Conservation (phyloP, 1,284 basidiomycete species). For the Chalciporus piperatoides region DNA sequence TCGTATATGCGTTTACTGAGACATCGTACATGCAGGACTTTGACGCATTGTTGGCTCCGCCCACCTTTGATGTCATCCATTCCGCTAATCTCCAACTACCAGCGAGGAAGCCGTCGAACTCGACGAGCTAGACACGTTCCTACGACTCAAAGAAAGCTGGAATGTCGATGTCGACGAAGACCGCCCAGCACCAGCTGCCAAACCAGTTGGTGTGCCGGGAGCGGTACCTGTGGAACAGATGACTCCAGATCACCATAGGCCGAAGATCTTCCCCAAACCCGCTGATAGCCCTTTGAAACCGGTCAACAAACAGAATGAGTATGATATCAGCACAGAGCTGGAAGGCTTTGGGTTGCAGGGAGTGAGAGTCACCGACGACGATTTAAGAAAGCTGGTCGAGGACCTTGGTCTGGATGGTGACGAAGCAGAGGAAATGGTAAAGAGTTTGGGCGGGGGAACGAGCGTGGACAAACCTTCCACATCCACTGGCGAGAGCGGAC, state of each 20-base stretch:
- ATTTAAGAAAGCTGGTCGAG: slow-evolving; percentile 61
- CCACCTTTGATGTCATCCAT: slow-evolving; percentile 8
- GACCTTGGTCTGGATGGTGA: slow-evolving; percentile 71
- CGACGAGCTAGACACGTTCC: slow-evolving; percentile 62
- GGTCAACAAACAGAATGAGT: slow-evolving; percentile 49
- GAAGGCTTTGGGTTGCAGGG: slow-evolving; percentile 70
- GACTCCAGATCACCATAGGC: slow-evolving; percentile 68
- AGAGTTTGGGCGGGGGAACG: slow-evolving; percentile 44
- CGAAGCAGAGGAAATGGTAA: slow-evolving; percentile 66
- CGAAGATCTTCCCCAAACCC: slow-evolving; percentile 50
- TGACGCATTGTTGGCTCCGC: slow-evolving; percentile 48
- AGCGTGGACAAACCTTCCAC: slow-evolving; percentile 7
- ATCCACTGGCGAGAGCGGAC: not conserved
- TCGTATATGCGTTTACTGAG: slow-evolving; percentile 1
- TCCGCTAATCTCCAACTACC: slow-evolving; percentile 10
- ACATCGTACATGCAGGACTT: slow-evolving; percentile 42
- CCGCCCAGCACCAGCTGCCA: slow-evolving; percentile 42
- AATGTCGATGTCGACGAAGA: slow-evolving; percentile 56
- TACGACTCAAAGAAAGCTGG: slow-evolving; percentile 69
- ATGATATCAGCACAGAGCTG: slow-evolving; percentile 64
- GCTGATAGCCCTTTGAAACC: slow-evolving; percentile 49
- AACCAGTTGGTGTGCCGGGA: slow-evolving; percentile 74
- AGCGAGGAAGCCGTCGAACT: slow-evolving; percentile 82
- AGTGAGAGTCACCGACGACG: slow-evolving; percentile 70
- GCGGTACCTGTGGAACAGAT: slow-evolving; percentile 69